Conservation (phyloP, 2,329 filamentous ascomycete species). For the Sclerotiophoma versabilis region DNA sequence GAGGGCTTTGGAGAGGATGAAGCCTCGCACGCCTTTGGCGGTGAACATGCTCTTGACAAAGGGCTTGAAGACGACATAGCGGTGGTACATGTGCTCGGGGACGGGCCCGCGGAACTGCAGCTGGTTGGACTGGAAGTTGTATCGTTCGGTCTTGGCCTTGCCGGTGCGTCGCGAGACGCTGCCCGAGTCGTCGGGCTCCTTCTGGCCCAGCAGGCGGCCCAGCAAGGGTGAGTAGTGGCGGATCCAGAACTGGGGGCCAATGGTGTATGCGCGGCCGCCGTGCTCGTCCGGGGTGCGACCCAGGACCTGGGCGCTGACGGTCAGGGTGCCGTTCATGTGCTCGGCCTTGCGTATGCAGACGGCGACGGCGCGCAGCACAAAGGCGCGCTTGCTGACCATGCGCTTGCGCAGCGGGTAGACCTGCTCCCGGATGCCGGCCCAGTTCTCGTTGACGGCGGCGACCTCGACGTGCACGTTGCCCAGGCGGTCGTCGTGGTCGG, state of each 20-base stretch:
- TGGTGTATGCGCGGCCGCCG: conserved; percentile 75
- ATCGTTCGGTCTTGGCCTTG: conserved; percentile 66
- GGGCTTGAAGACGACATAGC: conserved; percentile 90
- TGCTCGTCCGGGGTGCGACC: conserved; percentile 72
- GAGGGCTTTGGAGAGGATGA: conserved; percentile 80
- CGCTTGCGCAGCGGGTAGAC: conserved; percentile 80
- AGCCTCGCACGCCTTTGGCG: conserved; percentile 76
- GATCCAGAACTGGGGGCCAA: conserved; percentile 78
- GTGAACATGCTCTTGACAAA: conserved; percentile 91
- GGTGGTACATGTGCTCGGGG: conserved; percentile 81
- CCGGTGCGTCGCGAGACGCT: conserved; percentile 50
- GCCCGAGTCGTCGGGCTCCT: conserved; percentile 58
- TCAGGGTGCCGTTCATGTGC: conserved; percentile 74
- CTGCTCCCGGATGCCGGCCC: conserved; percentile 71
- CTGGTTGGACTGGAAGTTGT: conserved; percentile 93
- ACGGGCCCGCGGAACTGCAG: conserved; percentile 87
- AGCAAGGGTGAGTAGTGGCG: conserved; percentile 91
- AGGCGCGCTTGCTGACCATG: conserved; percentile 85
- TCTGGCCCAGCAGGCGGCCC: conserved; percentile 75
- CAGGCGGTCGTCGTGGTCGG: conserved; percentile 84
- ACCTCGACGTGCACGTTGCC: conserved; percentile 82
- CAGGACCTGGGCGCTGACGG: conserved; percentile 78
- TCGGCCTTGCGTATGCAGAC: conserved; percentile 67
- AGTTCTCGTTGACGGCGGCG: conserved; percentile 65
- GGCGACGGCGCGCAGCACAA: conserved; percentile 73